A percentile compares a stretch with the other conserved stretches of the same genome.
phyloP scores from a whole-genome alignment of 257 asterid genomes.

The Catharanthus roseus region DNA sequence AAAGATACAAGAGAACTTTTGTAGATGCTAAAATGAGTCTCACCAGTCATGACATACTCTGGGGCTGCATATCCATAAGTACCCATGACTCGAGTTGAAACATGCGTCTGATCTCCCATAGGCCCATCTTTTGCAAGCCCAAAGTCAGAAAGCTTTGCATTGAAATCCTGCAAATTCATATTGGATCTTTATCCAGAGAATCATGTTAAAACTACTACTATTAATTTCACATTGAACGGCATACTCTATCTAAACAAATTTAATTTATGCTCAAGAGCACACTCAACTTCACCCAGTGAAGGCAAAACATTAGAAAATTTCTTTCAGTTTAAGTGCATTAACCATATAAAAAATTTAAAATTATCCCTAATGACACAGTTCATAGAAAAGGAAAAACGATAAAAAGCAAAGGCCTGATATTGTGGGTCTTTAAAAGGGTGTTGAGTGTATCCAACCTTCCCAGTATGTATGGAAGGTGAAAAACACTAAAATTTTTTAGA shows the following conservation, averaged over 20 bases:
- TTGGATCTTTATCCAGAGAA: constrained; percentile 9
- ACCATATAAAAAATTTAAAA: background rate
- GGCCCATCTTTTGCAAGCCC: constrained; percentile 97
- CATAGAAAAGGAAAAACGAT: background rate
- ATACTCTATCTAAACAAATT: constrained; percentile 3
- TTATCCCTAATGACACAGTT: background rate
- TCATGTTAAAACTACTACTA: background rate
- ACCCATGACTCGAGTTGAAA: constrained; percentile 96
- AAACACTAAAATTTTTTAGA: background rate
- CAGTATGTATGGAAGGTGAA: background rate
- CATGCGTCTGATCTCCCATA: constrained; percentile 95
- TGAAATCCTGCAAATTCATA: constrained; percentile 57
- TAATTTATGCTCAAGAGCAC: background rate
- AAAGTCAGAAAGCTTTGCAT: constrained; percentile 91
- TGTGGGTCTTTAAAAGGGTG: background rate
- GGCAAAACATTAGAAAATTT: background rate
- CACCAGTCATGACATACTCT: constrained; percentile 97
- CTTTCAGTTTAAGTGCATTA: constrained; percentile 1
- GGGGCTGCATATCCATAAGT: constrained; percentile 98
- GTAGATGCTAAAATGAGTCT: constrained; percentile 23
- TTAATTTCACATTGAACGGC: background rate
- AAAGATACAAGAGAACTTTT: background rate
- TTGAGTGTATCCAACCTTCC: background rate
- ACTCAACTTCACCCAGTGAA: background rate
- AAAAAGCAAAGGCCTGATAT: background rate